A percentile compares a stretch with the other conserved stretches of the same genome.
Conservation (phyloP, 169 alveolate species). For the Plasmodium ovale region DNA sequence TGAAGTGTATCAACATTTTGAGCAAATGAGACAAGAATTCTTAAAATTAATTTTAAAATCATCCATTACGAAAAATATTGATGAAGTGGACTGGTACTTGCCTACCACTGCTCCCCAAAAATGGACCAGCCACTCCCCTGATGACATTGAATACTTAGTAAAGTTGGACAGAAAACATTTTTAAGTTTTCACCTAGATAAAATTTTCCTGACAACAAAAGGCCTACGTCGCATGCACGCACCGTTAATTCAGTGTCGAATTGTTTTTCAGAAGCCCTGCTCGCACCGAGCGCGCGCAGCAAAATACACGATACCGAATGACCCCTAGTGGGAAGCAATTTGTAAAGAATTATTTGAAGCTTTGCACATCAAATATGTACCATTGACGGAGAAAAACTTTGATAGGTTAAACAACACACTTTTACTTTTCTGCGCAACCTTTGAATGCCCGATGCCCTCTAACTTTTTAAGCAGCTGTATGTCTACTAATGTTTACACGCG, state of each 20-base stretch:
- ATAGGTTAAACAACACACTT: too few species aligned
- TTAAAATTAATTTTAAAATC: conserved; percentile 54
- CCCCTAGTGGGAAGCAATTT: too few species aligned
- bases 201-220: too few species aligned
- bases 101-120: conserved; percentile 39
- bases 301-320: too few species aligned
- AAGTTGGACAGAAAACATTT: conserved; percentile 24
- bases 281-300: too few species aligned
- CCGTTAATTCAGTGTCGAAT: too few species aligned
- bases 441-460: background rate
- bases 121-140: conserved; percentile 27
- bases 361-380: too few species aligned
- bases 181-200: background rate
- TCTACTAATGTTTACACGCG: background rate
- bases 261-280: too few species aligned
- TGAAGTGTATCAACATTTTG: conserved; percentile 61
- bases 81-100: conserved; percentile 65
- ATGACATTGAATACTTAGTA: conserved; percentile 48
- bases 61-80: conserved; percentile 46
- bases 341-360: too few species aligned
- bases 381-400: too few species aligned
- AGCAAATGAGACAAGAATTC: conserved; percentile 53
- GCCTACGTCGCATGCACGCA: too few species aligned
- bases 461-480: background rate
- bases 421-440: too few species aligned